phyloP scores from a whole-genome alignment of 2,329 filamentous ascomycete genomes.

The Aspergillus tamarii region DNA sequence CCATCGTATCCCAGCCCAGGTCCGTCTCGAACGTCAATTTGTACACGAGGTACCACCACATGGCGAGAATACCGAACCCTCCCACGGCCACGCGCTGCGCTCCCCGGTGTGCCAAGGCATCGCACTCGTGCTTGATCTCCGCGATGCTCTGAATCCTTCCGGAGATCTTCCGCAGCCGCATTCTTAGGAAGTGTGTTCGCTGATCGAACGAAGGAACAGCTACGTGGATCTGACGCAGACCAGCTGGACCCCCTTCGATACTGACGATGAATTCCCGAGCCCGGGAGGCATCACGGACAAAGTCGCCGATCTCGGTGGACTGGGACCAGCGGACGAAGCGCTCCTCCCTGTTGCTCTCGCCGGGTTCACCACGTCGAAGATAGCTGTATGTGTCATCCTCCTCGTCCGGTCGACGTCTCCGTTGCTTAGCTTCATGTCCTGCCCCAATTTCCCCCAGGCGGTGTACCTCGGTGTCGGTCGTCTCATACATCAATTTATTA shows the following conservation, averaged over 20 bases:
- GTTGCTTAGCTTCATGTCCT: conserved; percentile 31
- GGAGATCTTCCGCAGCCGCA: conserved; percentile 73
- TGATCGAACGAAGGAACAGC: conserved; percentile 86
- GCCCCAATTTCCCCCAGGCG: conserved; percentile 15
- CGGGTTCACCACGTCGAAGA: conserved; percentile 53
- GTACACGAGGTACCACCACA: conserved; percentile 85
- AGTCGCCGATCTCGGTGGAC: conserved; percentile 89
- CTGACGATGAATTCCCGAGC: conserved; percentile 83
- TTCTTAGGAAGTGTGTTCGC: conserved; percentile 84
- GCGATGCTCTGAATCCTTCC: conserved; percentile 69
- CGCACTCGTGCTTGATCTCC: conserved; percentile 79
- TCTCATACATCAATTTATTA: conserved; percentile 40
- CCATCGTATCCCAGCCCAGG: conserved; percentile 87
- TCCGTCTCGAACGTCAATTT: conserved; percentile 69
- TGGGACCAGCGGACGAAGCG: conserved; percentile 86
- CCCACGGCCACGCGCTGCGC: conserved; percentile 79
- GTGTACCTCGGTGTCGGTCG: conserved; percentile 48
- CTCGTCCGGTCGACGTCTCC: conserved; percentile 55
- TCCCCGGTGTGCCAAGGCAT: conserved; percentile 72
- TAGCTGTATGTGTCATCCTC: conserved; percentile 72
- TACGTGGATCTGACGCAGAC: conserved; percentile 70
- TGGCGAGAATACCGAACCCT: conserved; percentile 72
- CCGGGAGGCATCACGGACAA: conserved; percentile 84
- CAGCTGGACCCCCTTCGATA: conserved; percentile 70
- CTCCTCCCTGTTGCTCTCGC: conserved; percentile 23